A percentile compares a stretch with the other conserved stretches of the same genome.
phyloP scores from a whole-genome alignment of 169 alveolate genomes.

The Cryptosporidium ryanae region DNA sequence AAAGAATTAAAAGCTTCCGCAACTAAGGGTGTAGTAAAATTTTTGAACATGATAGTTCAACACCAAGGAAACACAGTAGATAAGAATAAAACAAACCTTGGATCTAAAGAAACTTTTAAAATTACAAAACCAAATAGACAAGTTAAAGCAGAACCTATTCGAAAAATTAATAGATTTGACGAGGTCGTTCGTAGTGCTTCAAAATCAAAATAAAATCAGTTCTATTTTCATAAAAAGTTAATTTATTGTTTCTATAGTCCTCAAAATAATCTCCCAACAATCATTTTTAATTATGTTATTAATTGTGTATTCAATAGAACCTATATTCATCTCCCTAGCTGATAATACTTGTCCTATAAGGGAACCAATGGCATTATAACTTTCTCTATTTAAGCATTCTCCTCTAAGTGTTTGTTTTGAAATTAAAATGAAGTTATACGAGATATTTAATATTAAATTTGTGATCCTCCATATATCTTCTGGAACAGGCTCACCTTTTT shows the following conservation, averaged over 20 bases:
- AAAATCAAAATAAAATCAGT: not conserved
- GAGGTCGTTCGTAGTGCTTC: conserved; percentile 10
- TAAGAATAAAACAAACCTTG: not conserved
- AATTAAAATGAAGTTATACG: conserved; percentile 5
- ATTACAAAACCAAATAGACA: not conserved
- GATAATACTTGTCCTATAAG: not conserved
- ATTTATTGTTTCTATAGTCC: not conserved
- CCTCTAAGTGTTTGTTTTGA: conserved; percentile 6
- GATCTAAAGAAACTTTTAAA: not conserved
- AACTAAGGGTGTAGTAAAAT: conserved; percentile 66
- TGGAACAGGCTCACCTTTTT: not conserved
- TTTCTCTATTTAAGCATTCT: not conserved
- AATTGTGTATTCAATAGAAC: conserved; percentile 7
- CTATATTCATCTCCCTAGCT: not conserved
- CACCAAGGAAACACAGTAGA: conserved; percentile 2
- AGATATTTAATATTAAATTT: not conserved
- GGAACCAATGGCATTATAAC: conserved; percentile 1
- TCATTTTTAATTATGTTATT: conserved; percentile 10
- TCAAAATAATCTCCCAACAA: conserved; percentile 39
- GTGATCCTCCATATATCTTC: not conserved
- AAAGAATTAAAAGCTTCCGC: conserved; percentile 22
- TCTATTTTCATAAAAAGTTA: not conserved
- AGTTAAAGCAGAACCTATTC: not conserved
- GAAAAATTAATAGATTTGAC: conserved; percentile 33
- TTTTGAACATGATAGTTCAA: conserved; percentile 44